These are phyloP conservation scores for Hyaloscypha finlandica DNA, from an alignment of 495 filamentous ascomycete species.

Conservation along the genomic window DNA sequence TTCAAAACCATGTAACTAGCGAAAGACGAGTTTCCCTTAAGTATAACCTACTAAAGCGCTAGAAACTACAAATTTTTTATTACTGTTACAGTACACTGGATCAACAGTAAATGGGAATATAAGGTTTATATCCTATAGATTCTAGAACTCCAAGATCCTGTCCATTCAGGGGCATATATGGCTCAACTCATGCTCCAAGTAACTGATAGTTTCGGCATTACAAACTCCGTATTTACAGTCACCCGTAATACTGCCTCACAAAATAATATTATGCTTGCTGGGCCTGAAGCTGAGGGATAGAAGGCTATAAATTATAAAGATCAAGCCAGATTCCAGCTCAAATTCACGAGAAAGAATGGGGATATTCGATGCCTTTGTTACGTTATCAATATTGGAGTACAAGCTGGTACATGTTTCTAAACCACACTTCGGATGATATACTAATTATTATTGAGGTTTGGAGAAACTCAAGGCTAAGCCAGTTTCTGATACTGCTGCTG, in stretches of 20 bases:
- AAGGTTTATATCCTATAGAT: background rate
- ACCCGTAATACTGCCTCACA: background rate
- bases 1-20: background rate
- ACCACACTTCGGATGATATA: too few species aligned
- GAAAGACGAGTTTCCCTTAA: background rate
- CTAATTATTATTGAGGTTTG: too few species aligned
- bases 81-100: background rate
- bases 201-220: background rate
- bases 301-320: background rate
- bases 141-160: background rate
- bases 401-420: background rate
- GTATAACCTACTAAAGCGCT: background rate
- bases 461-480: too few species aligned
- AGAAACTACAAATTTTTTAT: background rate
- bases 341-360: background rate
- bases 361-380: background rate
- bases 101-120: background rate
- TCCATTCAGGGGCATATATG: background rate
- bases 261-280: background rate
- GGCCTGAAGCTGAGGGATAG: background rate
- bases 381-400: background rate
- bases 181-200: background rate
- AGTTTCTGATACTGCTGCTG: too few species aligned
- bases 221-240: background rate
- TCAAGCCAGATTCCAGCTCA: background rate